These are phyloP conservation scores for Triangularia verruculosa DNA, from an alignment of 2,329 filamentous ascomycete species.

Conservation along the genomic window DNA sequence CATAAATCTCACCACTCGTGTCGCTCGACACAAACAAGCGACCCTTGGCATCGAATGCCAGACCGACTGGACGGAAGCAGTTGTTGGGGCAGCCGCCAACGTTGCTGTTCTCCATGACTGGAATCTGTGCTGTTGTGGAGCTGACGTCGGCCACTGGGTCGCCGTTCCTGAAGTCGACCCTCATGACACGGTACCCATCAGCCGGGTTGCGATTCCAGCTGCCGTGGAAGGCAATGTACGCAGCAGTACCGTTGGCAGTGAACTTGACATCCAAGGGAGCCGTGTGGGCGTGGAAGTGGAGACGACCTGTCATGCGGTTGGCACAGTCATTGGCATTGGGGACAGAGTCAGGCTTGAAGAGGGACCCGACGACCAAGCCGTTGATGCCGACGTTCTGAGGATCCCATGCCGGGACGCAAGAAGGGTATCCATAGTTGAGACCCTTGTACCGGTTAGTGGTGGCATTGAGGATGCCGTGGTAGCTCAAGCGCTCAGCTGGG, in stretches of 20 bases:
- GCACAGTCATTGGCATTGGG: constrained; percentile 30
- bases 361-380: constrained; percentile 32
- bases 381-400: constrained; percentile 37
- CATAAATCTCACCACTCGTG: constrained; percentile 53
- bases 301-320: constrained; percentile 38
- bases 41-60: constrained; percentile 41
- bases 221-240: constrained; percentile 62
- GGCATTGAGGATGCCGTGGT: constrained; percentile 56
- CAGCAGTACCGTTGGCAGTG: constrained; percentile 50
- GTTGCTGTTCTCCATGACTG: constrained; percentile 49
- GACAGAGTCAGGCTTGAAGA: constrained; percentile 32
- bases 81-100: constrained; percentile 42
- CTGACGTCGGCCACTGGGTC: constrained; percentile 31
- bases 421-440: constrained; percentile 61
- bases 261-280: constrained; percentile 65
- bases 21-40: constrained; percentile 54
- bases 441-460: constrained; percentile 39
- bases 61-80: constrained; percentile 52
- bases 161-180: constrained; percentile 36
- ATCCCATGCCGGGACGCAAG: constrained; percentile 39
- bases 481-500: constrained; percentile 64
- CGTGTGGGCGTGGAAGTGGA: constrained; percentile 56
- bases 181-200: constrained; percentile 37
- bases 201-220: constrained; percentile 45
- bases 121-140: constrained; percentile 42